Evolutionary conservation across 176 grass and related monocot species (phyloP), one percentile per base, ranked within the genome.

Genomic region (Oryza rufipogon): DNA sequence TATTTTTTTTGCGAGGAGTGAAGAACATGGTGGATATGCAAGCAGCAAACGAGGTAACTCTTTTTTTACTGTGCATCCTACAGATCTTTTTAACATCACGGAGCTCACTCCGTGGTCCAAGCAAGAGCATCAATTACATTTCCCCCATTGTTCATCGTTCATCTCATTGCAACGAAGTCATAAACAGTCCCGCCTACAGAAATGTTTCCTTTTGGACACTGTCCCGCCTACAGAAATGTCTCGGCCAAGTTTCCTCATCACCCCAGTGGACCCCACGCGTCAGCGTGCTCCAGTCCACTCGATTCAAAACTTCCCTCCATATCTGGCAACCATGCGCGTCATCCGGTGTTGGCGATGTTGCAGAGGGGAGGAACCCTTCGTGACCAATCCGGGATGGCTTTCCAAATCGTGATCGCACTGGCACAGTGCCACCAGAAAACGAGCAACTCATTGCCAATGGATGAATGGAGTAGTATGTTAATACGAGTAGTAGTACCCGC

Each of bases 271-370:
- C 5, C 5, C 33, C 45, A 71, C 44, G 5, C 28, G 86, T 26
- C 68, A 54, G 86, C 2, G 86, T 56, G 11, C 34, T 15, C 19
- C 49, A 14, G 45, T 65, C 9, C 58, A 22, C 33, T 38, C 3
- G 4, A 8, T 88, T 88, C 76, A 80, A 88, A 85, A 58, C 76
- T 69, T 84, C 87, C 76, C 76, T 88, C 87, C 87, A 88, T 68
- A 84, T 75, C 14, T 48, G 76, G 81, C 68, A 88, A 69, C 22
- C 11, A 17, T 36, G n/a, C 30, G 25, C 26, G 60, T 1, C 6
- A 15, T 22, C 60, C 63, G 6, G 28, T 64, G 68, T 41, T 41
- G 39, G 8, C 39, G 1, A 74, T 9, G 38, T 7, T 52, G 15
- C 58, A 42, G 23, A 16, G 46, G 42, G 32, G 42, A 66, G 10